phyloP scores from a whole-genome alignment of 2,329 filamentous ascomycete species.

The Diaporthe batatas region DNA sequence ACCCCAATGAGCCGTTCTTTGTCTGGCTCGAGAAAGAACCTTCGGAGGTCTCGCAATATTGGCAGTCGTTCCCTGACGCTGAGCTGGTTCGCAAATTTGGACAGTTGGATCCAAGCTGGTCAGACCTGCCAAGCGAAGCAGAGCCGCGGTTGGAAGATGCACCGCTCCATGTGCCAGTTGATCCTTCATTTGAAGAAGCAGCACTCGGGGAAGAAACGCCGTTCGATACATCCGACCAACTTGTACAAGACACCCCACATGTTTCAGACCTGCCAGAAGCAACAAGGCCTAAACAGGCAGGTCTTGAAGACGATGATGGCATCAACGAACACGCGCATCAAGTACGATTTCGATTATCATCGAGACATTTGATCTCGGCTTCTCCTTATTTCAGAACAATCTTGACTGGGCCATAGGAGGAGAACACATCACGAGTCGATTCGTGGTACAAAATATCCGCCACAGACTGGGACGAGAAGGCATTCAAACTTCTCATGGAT shows the following conservation, averaged over 20 bases:
- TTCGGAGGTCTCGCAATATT: neutral
- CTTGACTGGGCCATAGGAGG: neutral
- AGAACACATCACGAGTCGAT: neutral
- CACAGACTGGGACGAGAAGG: neutral
- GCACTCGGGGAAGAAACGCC: too few species aligned
- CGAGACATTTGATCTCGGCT: conserved; percentile 6
- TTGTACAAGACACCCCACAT: too few species aligned
- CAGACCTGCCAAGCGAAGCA: neutral
- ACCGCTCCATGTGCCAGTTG: too few species aligned
- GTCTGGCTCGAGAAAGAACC: neutral
- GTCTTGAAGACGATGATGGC: neutral
- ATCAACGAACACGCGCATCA: neutral
- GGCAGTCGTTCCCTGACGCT: neutral
- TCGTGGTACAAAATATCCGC: neutral
- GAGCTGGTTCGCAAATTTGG: neutral
- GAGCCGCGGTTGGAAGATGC: too few species aligned
- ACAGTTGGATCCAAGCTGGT: neutral
- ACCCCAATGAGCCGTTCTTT: conserved; percentile 32
- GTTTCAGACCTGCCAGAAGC: neutral
- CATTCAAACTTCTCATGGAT: neutral
- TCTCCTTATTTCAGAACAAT: conserved; percentile 1
- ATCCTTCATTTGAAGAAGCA: too few species aligned
- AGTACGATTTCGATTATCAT: conserved; percentile 1
- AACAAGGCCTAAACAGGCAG: neutral
- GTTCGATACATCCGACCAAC: too few species aligned